phyloP scores from a whole-genome alignment of 1,284 basidiomycete species.

The Fomes fomentarius region DNA sequence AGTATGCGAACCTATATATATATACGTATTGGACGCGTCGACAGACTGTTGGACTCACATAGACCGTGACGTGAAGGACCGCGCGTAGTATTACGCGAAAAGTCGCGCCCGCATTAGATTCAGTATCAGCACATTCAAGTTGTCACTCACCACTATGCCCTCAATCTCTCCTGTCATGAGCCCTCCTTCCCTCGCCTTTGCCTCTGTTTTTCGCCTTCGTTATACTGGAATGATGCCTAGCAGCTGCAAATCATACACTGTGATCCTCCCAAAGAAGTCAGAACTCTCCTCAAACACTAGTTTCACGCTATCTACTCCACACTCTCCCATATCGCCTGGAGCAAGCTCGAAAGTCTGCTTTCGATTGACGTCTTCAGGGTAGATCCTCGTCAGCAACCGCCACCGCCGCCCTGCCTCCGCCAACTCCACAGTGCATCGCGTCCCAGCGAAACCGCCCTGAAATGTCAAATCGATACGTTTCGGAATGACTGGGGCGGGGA shows the following conservation, averaged over 20 bases:
- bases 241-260: conserved; percentile 66
- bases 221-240: conserved; percentile 1
- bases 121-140: too few relatives aligned
- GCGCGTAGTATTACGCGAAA: too few relatives aligned
- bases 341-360: conserved; percentile 64
- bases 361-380: conserved; percentile 78
- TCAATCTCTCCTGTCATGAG: too few relatives aligned
- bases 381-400: conserved; percentile 55
- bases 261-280: conserved; percentile 79
- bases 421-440: too few relatives aligned
- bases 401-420: conserved; percentile 41
- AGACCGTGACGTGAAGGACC: too few relatives aligned
- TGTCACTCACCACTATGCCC: too few relatives aligned
- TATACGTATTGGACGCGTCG: too few relatives aligned
- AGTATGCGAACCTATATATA: too few relatives aligned
- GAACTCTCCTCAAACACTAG: conserved; percentile 79
- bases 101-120: too few relatives aligned
- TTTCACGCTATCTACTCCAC: conserved; percentile 51
- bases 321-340: conserved; percentile 15
- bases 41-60: too few relatives aligned
- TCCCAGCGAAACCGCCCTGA: conserved; percentile 81
- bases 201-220: not conserved
- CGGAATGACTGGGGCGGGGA: conserved; percentile 55
- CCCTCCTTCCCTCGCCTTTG: too few relatives aligned
- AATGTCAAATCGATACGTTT: conserved; percentile 66